Evolutionary conservation across 805 yeast species (phyloP).

Genomic region (Yarrowia sp.): DNA sequence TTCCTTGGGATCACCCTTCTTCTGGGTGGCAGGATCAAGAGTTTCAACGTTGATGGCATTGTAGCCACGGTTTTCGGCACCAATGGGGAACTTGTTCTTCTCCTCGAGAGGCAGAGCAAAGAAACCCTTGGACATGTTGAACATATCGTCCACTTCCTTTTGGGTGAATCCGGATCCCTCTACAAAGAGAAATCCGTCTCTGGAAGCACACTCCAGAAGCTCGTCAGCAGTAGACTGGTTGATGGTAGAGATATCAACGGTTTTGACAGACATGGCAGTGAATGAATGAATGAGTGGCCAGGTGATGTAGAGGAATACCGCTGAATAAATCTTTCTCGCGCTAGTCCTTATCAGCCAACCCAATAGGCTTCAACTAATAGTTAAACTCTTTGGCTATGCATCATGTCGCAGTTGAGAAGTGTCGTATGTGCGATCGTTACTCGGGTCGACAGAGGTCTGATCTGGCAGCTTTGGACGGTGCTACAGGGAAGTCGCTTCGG

Average conservation of each 20-base stretch:
- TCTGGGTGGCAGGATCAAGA: conserved; percentile 51
- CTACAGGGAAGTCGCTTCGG: too few relatives aligned
- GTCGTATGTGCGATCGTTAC: conserved; percentile 6
- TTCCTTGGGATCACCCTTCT: conserved; percentile 55
- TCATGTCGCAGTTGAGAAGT: conserved; percentile 3
- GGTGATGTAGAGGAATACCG: too few relatives aligned
- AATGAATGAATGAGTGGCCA: too few relatives aligned
- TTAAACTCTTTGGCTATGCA: conserved; percentile 5
- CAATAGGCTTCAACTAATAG: conserved; percentile 19
- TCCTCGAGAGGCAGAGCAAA: conserved; percentile 60
- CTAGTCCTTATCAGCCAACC: conserved; percentile 17
- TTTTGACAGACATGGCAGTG: conserved; percentile 42
- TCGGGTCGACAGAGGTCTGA: conserved; percentile 3
- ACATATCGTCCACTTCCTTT: conserved; percentile 60
- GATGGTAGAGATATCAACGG: conserved; percentile 60
- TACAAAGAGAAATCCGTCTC: conserved; percentile 69
- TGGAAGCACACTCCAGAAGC: conserved; percentile 64
- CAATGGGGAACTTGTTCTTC: conserved; percentile 60
- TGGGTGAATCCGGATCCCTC: conserved; percentile 71
- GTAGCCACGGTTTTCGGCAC: conserved; percentile 66
- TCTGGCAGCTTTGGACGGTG: conserved; percentile 9
- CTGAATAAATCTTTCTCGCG: background rate
- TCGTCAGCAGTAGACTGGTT: conserved; percentile 56
- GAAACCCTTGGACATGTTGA: conserved; percentile 58
- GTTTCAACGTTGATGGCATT: conserved; percentile 63